Percentiles rank a stretch among this genome's conserved stretches.
Conservation (phyloP, 2,329 filamentous ascomycete species). For the Nothomitra cinnamomea region DNA sequence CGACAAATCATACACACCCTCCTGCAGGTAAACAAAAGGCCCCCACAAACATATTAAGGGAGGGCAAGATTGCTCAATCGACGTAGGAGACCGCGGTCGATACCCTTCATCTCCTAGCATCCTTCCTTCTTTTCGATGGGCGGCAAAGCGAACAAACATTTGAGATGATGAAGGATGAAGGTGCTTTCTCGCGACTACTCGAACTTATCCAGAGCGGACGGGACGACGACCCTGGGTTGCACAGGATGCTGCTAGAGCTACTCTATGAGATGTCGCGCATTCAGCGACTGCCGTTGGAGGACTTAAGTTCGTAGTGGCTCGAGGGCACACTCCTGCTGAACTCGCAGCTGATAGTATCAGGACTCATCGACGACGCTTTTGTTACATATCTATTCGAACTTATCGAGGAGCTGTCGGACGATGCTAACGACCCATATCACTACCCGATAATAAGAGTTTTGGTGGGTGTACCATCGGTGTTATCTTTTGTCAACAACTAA, state of each 20-base stretch:
- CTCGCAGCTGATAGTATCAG: slow-evolving; percentile 18
- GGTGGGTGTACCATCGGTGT: slow-evolving; percentile 33
- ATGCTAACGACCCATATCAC: slow-evolving; percentile 83
- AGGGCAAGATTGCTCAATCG: background rate
- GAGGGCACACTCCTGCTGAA: background rate
- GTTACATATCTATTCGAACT: slow-evolving; percentile 69
- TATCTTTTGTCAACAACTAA: slow-evolving; percentile 9
- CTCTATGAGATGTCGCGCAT: slow-evolving; percentile 95
- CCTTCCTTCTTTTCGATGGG: slow-evolving; percentile 76
- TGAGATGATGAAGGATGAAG: slow-evolving; percentile 72
- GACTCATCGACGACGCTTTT: slow-evolving; percentile 55
- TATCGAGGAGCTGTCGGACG: slow-evolving; percentile 74
- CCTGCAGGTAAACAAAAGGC: slow-evolving; percentile 36
- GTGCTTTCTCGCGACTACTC: slow-evolving; percentile 66
- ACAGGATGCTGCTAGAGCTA: slow-evolving; percentile 69
- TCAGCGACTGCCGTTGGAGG: slow-evolving; percentile 59
- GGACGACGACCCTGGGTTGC: slow-evolving; percentile 51
- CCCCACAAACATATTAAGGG: background rate
- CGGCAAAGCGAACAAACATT: slow-evolving; percentile 62
- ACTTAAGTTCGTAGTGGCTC: slow-evolving; percentile 45
- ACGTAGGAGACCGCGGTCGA: slow-evolving; percentile 65
- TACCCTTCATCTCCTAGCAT: slow-evolving; percentile 66
- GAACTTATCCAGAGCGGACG: slow-evolving; percentile 55
- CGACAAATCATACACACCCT: slow-evolving; percentile 86
- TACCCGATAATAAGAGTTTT: slow-evolving; percentile 87